Conservation (phyloP, 345 rosid species). For the Eucalyptus viminalis region DNA sequence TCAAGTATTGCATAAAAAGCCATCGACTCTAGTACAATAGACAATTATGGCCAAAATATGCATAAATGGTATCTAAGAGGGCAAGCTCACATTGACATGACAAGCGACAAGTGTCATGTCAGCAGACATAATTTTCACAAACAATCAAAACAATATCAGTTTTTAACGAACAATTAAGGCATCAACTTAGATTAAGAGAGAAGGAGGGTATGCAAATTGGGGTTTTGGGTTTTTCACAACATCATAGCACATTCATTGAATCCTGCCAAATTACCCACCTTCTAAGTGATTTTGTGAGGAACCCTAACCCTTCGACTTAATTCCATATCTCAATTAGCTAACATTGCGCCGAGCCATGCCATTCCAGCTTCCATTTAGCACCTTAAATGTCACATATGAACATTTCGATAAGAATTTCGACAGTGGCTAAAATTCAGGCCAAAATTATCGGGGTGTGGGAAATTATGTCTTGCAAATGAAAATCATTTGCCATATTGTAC, state of each 20-base stretch:
- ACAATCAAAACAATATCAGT: accelerated
- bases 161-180: not conserved
- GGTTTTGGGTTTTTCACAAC: not conserved
- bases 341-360: not conserved
- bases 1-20: not conserved
- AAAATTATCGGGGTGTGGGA: not conserved
- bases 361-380: not conserved
- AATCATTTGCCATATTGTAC: not conserved
- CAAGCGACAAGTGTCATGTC: not conserved
- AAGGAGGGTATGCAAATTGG: not conserved
- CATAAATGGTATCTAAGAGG: not conserved
- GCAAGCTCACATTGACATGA: not conserved
- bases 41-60: not conserved
- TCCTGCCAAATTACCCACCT: not conserved
- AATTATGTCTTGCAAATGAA: too few species aligned
- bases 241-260: not conserved
- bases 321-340: too few species aligned
- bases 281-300: too few species aligned
- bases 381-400: not conserved
- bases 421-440: not conserved
- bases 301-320: too few species aligned
- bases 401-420: not conserved
- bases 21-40: not conserved
- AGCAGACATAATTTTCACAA: not conserved
- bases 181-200: not conserved